Evolutionary conservation across 441 rosid species (phyloP).

Genomic region (Sinapis alba): DNA sequence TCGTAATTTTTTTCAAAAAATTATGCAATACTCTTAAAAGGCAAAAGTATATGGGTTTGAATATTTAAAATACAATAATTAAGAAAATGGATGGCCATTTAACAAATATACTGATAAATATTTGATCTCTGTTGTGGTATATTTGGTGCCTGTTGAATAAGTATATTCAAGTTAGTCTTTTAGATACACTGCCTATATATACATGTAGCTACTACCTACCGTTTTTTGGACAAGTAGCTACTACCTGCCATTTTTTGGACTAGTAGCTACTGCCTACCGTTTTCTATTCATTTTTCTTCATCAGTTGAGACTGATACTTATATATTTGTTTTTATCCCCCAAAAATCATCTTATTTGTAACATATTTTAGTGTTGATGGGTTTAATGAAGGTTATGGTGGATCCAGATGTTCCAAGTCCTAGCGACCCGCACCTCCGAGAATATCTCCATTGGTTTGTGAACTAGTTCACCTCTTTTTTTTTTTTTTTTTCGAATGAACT

Average conservation of each 20-base stretch:
- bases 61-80: neutral
- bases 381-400: slow-evolving; percentile 76
- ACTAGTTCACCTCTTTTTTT: neutral
- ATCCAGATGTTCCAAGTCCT: slow-evolving; percentile 94
- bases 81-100: neutral
- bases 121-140: slow-evolving; percentile 4
- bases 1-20: neutral
- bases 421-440: slow-evolving; percentile 81
- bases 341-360: neutral
- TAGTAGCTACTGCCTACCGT: neutral
- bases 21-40: neutral
- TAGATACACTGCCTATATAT: slow-evolving; percentile 15
- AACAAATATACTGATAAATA: neutral
- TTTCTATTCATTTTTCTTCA: slow-evolving; percentile 2
- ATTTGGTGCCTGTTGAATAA: slow-evolving; percentile 23
- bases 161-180: slow-evolving; percentile 21
- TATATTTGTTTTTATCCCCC: neutral
- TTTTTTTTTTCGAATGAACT: no score
- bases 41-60: neutral
- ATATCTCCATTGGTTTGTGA: slow-evolving; percentile 82
- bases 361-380: neutral
- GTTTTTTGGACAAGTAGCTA: neutral
- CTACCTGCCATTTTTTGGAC: no score
- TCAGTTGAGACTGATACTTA: neutral
- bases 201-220: neutral